Conservation (phyloP, 1,284 basidiomycete genomes). For the Trametes sp. region DNA sequence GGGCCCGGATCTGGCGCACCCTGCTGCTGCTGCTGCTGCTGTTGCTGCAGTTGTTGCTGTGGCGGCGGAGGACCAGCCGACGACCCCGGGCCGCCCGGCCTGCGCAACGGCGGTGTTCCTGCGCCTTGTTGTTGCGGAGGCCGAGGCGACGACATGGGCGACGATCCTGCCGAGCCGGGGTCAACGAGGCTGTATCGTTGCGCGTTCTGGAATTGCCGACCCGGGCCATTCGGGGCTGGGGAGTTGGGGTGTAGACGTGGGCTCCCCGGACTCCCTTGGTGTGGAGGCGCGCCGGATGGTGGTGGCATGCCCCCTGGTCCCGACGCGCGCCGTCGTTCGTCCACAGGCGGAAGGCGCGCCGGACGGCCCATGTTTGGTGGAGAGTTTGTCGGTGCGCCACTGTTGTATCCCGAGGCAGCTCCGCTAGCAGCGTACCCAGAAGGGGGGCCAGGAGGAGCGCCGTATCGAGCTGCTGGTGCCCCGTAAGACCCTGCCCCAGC, state of each 20-base stretch:
- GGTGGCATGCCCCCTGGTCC: slow-evolving; percentile 1
- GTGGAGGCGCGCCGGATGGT: not conserved
- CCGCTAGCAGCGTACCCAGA: not conserved
- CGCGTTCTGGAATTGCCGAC: slow-evolving; percentile 37
- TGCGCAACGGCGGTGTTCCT: slow-evolving; percentile 25
- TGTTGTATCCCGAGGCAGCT: not conserved
- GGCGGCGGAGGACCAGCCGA: slow-evolving; percentile 5
- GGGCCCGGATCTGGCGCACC: slow-evolving; percentile 13
- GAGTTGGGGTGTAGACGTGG: slow-evolving; percentile 11
- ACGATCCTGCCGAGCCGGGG: slow-evolving; percentile 32
- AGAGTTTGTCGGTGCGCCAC: slow-evolving; percentile 12
- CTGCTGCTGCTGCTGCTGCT: slow-evolving; percentile 10
- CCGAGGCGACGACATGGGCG: slow-evolving; percentile 9
- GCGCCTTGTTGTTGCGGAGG: slow-evolving; percentile 16
- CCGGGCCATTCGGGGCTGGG: slow-evolving; percentile 5
- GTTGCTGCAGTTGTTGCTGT: slow-evolving; percentile 12
- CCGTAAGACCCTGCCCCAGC: no score
- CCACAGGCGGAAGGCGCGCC: slow-evolving; percentile 26
- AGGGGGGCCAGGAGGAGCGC: no score
- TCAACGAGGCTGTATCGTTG: slow-evolving; percentile 42
- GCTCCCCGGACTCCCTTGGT: slow-evolving; percentile 6
- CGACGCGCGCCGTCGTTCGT: slow-evolving; percentile 18
- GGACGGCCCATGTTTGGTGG: slow-evolving; percentile 22
- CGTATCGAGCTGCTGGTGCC: no score
- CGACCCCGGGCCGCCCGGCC: slow-evolving; percentile 15